Evolutionary conservation across 176 grass and related monocot genomes (phyloP).

Genomic region (Carex kokanica): DNA sequence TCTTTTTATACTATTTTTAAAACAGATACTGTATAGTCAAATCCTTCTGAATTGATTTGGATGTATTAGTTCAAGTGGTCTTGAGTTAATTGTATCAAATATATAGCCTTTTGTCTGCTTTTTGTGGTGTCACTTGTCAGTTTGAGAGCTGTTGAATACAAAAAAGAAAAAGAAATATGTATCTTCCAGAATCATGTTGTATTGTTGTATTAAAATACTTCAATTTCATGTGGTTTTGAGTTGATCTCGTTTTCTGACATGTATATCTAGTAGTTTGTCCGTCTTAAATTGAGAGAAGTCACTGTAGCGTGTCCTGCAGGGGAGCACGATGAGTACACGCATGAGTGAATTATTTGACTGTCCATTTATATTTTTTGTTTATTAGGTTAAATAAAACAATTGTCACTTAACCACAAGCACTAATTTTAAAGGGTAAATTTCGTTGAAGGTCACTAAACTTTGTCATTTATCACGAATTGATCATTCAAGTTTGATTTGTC

Average conservation of each 20-base stretch:
- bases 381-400: too few species aligned
- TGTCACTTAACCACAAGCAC: too few species aligned
- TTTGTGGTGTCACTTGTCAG: neutral
- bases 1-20: neutral
- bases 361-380: too few species aligned
- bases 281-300: neutral
- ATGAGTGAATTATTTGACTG: too few species aligned
- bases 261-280: neutral
- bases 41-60: neutral
- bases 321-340: too few species aligned
- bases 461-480: too few species aligned
- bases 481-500: too few species aligned
- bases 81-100: neutral
- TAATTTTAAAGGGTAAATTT: too few species aligned
- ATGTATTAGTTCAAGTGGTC: neutral
- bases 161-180: neutral
- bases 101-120: neutral
- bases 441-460: too few species aligned
- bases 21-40: neutral
- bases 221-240: neutral
- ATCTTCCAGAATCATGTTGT: neutral
- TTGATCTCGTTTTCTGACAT: neutral
- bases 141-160: neutral
- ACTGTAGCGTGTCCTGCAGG: too few species aligned
- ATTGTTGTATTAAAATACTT: neutral